phyloP scores from a whole-genome alignment of 2,329 filamentous ascomycete species.

The Trichoderma arundinaceum region DNA sequence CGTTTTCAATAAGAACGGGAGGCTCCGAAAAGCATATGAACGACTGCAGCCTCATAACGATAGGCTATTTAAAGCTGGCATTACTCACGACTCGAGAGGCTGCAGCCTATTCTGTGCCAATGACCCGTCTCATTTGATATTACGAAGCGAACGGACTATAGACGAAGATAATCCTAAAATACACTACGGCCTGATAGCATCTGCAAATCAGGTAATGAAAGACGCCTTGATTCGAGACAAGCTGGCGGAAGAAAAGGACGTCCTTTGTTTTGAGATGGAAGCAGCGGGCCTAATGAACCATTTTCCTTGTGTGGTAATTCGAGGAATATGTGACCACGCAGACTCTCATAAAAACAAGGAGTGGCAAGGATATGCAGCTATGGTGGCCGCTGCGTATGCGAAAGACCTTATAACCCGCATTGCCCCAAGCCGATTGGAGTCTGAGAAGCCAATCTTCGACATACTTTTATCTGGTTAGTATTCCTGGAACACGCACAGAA shows the following conservation, averaged over 20 bases:
- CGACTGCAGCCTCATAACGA: conserved; percentile 28
- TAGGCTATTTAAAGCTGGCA: conserved; percentile 14
- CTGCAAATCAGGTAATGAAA: conserved; percentile 1
- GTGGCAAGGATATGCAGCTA: not conserved
- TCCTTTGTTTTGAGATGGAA: conserved; percentile 22
- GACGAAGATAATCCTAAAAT: conserved; percentile 28
- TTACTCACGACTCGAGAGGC: conserved; percentile 11
- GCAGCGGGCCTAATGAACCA: conserved; percentile 19
- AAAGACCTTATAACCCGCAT: conserved; percentile 36
- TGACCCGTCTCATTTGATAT: conserved; percentile 14
- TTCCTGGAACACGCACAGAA: not conserved
- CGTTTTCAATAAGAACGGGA: conserved; percentile 15
- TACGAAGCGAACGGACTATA: not conserved
- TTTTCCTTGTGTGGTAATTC: not conserved
- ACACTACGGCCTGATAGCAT: conserved; percentile 13
- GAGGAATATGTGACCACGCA: not conserved
- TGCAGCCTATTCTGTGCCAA: not conserved
- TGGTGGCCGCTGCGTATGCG: conserved; percentile 40
- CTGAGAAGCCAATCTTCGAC: conserved; percentile 29
- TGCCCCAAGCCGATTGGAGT: conserved; percentile 29
- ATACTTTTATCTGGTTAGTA: conserved; percentile 21
- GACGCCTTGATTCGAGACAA: conserved; percentile 1
- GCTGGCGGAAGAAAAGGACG: not conserved
- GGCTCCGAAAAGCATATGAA: conserved; percentile 28
- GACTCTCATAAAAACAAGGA: not conserved